Conservation (phyloP, 2,329 filamentous ascomycete species). For the Epichloe festucae region DNA sequence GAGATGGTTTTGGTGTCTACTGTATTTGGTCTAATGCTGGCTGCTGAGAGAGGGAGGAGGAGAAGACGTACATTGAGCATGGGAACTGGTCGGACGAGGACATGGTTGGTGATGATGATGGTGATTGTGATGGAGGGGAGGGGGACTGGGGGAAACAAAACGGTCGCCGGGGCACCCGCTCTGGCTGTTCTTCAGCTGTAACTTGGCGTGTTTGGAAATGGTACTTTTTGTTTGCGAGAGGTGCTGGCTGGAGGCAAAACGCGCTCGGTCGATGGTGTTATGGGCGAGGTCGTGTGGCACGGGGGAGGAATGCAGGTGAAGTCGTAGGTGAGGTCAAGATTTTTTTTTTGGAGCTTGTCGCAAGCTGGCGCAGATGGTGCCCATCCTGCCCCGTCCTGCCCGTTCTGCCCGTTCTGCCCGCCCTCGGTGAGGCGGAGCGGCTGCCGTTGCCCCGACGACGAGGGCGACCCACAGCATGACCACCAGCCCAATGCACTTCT, state of each 20-base stretch:
- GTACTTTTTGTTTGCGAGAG: not conserved
- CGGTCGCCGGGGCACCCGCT: not conserved
- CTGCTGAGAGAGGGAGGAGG: constrained; percentile 33
- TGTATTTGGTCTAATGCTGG: too few relatives aligned
- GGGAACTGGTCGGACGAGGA: constrained; percentile 3
- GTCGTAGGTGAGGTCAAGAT: not conserved
- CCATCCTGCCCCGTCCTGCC: too few relatives aligned
- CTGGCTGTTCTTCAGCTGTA: too few relatives aligned
- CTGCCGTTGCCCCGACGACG: constrained; percentile 12
- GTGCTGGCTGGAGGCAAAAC: not conserved
- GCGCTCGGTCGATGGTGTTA: not conserved
- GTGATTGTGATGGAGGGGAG: not conserved
- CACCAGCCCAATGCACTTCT: not conserved
- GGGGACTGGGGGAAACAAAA: not conserved
- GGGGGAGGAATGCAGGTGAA: constrained; percentile 6
- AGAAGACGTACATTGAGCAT: constrained; percentile 8
- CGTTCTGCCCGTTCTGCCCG: too few relatives aligned
- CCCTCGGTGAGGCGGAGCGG: too few relatives aligned
- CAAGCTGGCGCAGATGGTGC: not conserved
- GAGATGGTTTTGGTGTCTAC: too few relatives aligned
- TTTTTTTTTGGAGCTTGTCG: not conserved
- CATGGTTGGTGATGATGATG: constrained; percentile 3
- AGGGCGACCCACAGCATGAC: constrained; percentile 10
- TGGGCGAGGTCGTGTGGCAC: not conserved
- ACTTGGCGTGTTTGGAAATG: not conserved